Base-by-base conservation (phyloP, 2,329 filamentous ascomycete genomes). In the Xylariaceae sp. region DNA sequence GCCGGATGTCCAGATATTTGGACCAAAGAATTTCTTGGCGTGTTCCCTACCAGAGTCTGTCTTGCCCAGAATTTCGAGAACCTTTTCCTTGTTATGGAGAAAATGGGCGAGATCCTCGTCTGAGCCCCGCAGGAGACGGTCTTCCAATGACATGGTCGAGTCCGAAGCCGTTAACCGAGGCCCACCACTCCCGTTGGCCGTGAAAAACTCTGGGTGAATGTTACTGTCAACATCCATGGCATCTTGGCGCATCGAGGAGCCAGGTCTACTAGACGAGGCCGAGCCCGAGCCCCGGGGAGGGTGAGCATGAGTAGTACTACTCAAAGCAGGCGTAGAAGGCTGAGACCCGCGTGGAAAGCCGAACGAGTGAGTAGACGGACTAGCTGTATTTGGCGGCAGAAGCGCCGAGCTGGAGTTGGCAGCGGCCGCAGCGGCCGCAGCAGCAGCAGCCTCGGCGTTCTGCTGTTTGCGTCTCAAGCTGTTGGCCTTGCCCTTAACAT, bases 401-500 rank as follows among this genome's bases (percentile, higher is more conserved):
- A 57, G 48, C 6, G 40, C 38, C 3, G 48, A 24, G 19, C 37
- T 47, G 11, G 54, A 50, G 4, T 47, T 37, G 4, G 42, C 37
- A 2, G 48, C 55, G 0, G 60, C 52, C 2, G 53, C 54, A 0
- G 61, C 54, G 0, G 61, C 54, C 0, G 59, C 67, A 0, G 65
- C 65, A 0, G 71, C 69, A 0, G 72, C 73, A 0, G 72, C 72
- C 42, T 78, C 75, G 2, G 75, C 74, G 38, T 77, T 77, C 37
- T 80, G 68, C 3, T 82, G 81, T 61, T 90, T 90, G 19, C 87
- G 81, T 48, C 87, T 86, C 4, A 83, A 65, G 48, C 78, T 81
- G 48, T 85, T 82, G 0, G 83, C 82, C 61, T 95, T 95, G 3
- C 87, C 81, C 49, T 87, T 83, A 47, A 90, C 78, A 51, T 87